phyloP scores from a whole-genome alignment of 73 alveolate genomes.

The Paramecium sonneborni region DNA sequence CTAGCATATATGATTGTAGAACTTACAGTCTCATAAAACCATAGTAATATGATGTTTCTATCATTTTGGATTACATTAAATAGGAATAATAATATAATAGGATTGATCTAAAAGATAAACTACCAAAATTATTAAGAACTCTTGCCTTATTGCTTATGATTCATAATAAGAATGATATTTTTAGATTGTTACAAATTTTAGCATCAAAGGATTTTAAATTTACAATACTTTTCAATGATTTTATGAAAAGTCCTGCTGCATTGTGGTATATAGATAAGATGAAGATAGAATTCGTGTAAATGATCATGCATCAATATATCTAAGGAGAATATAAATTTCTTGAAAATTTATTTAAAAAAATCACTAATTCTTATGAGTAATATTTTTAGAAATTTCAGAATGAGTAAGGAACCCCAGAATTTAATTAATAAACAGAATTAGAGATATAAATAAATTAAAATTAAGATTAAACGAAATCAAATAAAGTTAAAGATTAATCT shows the following conservation, averaged over 20 bases:
- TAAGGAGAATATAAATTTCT: neutral
- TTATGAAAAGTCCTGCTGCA: neutral
- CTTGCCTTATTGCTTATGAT: neutral
- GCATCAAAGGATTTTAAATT: neutral
- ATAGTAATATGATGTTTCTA: neutral
- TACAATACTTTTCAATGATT: neutral
- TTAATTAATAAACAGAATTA: neutral
- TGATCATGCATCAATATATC: neutral
- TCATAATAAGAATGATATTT: neutral
- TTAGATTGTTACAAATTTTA: neutral
- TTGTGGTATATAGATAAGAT: neutral
- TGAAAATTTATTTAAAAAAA: neutral
- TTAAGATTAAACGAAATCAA: neutral
- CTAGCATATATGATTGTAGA: neutral
- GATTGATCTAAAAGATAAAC: neutral
- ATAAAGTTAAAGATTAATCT: neutral
- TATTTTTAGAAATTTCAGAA: neutral
- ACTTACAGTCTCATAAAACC: neutral
- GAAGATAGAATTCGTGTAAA: neutral
- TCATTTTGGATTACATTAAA: neutral
- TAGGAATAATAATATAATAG: neutral
- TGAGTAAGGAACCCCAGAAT: neutral
- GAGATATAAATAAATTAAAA: too few relatives aligned
- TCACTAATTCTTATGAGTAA: neutral
- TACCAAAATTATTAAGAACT: neutral